Evolutionary conservation across 2,329 filamentous ascomycete species (phyloP), one percentile per base, ranked within the genome.

Genomic region (Pseudocercospora eumusae): DNA sequence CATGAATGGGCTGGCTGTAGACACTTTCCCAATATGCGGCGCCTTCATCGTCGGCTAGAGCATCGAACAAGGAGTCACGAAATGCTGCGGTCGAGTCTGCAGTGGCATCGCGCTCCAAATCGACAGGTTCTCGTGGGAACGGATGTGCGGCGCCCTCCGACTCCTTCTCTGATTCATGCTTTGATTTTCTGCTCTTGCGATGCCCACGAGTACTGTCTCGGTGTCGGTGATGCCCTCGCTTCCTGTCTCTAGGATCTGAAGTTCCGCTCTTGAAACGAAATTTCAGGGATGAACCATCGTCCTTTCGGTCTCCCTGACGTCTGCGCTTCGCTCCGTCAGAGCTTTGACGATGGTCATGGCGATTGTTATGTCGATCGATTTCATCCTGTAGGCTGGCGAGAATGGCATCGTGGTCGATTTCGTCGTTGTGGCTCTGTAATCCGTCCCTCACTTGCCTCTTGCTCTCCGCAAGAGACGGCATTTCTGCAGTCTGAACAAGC

Each of bases 21-120:
- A 99, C 91, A 15, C 86, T 86, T 75, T 97, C 89, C 95, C 95
- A 99, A 79, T 95, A 99, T 7, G 87, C 85, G 1, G 95, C 95
- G 52, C 93, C 95, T 78, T 99, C 95, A 73, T 98, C 93, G 76
- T 99, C 95, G 40, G 92, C 93, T 77, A 99, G 88, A 31, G 95
- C 95, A 75, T 99, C 95, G 78, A 98, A 98, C 4, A 99, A 87
- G 0, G 92, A 96, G 75, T 96, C 91, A 28, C 91, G 88, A 75
- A 99, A 99, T 0, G 93, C 92, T 0, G 84, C 81, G 44, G 92
- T 88, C 0, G 91, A 83, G 68, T 89, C 85, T 15, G 90, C 79
- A 0, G 63, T 56, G 13, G 59, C 66, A 7, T 69, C 56, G 20
- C 55, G 59, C 28, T 69, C 64, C 6, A 64, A 60, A 27, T 68